Base-by-base conservation (phyloP, 306 rosid genomes). In the Prunus dulcis region DNA sequence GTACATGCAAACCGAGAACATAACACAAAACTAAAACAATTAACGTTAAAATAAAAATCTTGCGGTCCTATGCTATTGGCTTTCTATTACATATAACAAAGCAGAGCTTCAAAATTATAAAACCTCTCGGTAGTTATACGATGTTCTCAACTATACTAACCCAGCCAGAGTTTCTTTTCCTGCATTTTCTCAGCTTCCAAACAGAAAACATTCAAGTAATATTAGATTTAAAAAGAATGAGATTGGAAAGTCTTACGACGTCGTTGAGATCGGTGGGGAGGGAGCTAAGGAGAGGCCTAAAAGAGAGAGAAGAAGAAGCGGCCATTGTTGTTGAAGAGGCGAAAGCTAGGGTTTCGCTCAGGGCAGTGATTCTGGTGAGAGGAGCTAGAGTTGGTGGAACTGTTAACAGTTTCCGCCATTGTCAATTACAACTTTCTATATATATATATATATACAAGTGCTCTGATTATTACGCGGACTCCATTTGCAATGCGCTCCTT, bases 241-340 rank as follows among this genome's bases (percentile, higher is more conserved):
- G 5, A 13, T 7, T 14, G 2, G 53, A 15, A 50, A 69, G 30
- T 52, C 79, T 73, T 84, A 90, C 91, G 81, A 73, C 82, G 43
- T 70, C 18, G 55, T 43, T 76, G 72, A 22, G 51, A 72, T 82
- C 84, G 28, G 69, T 23, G 78, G 78, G 18, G 23, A 64, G 53
- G 19, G 84, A 79, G 53, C 49, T 27, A 67, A 75, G 45, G 22
- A 51, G 34, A 18, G 85, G 85, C 56, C 53, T 75, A 53, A 71
- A 76, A 77, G 80, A 67, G 62, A 73, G 52, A 12, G 85, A 68
- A 69, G 87, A 72, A 45, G 81, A 28, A 30, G 72, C 68, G 6
- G 81, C 79, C 94, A 87, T 86, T 2, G 64, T 14, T 22, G 85
- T 72, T 64, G 43, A 3, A 23, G 52, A 71, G 58, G 78, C 63